These are phyloP conservation scores for Liriodendron chinense DNA, from an alignment of 164 flowering plant species.

Conservation along the genomic window DNA sequence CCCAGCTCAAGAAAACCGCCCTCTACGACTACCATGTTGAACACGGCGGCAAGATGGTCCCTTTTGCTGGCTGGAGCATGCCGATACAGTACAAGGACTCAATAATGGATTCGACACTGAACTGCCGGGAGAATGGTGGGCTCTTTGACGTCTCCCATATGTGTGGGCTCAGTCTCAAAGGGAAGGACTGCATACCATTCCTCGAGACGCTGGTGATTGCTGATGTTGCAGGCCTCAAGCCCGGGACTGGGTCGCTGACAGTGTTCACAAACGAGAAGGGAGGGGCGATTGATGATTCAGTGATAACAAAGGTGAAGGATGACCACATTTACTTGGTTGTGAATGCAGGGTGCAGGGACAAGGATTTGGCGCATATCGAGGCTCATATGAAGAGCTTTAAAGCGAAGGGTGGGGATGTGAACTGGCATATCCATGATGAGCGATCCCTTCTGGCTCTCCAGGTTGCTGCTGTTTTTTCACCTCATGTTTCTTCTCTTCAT, in stretches of 20 bases:
- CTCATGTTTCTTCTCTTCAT: not conserved
- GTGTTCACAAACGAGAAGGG: conserved; percentile 98
- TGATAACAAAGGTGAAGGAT: conserved; percentile 89
- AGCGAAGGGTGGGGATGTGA: conserved; percentile 94
- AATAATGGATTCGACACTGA: conserved; percentile 93
- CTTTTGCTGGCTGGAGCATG: conserved; percentile 99
- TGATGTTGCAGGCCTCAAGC: conserved; percentile 85
- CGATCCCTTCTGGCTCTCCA: conserved; percentile 96
- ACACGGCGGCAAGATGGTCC: conserved; percentile 96
- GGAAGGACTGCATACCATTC: conserved; percentile 80
- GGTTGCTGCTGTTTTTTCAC: conserved; percentile 34
- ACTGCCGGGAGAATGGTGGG: conserved; percentile 81
- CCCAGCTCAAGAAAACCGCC: conserved; percentile 83
- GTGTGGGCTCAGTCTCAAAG: conserved; percentile 98
- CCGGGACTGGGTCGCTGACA: conserved; percentile 81
- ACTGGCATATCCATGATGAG: conserved; percentile 97
- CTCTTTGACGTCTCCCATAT: conserved; percentile 96
- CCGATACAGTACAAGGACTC: conserved; percentile 99
- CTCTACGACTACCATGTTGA: conserved; percentile 91
- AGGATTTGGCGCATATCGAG: conserved; percentile 95
- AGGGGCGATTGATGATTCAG: conserved; percentile 96
- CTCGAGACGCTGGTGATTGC: conserved; percentile 96
- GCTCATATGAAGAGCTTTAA: conserved; percentile 90
- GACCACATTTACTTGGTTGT: conserved; percentile 94
- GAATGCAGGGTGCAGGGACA: conserved; percentile 98